Evolutionary conservation across 225 moss, liverwort and hornwort genomes (phyloP).

Genomic region (Bryoerythrophyllum caledonicum): DNA sequence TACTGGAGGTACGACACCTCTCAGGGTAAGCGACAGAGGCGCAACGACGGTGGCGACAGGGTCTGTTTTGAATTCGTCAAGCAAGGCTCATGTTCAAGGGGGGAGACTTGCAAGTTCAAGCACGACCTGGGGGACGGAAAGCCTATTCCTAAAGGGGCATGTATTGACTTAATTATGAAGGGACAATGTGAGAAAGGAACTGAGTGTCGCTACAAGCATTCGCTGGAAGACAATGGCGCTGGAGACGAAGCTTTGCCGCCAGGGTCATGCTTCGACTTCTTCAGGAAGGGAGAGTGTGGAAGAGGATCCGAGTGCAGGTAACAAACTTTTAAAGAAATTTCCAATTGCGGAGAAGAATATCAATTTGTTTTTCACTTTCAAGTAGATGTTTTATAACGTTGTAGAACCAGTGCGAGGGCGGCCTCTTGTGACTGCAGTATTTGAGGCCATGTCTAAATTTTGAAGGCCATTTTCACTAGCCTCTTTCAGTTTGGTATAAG

Average conservation of each 20-base stretch:
- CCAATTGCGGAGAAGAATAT: not conserved
- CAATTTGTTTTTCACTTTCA: not conserved
- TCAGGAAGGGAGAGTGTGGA: slow-evolving; percentile 85
- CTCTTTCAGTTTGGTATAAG: too few relatives aligned
- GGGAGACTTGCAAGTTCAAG: slow-evolving; percentile 81
- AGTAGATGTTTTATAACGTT: slow-evolving; percentile 1
- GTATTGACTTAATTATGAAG: slow-evolving; percentile 90
- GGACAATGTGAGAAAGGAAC: slow-evolving; percentile 90
- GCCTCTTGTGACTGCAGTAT: too few relatives aligned
- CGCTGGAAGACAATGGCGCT: slow-evolving; percentile 56
- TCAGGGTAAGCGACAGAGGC: slow-evolving; percentile 74
- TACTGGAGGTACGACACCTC: slow-evolving; percentile 90
- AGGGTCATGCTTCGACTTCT: slow-evolving; percentile 90
- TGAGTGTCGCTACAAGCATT: slow-evolving; percentile 88
- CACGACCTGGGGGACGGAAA: slow-evolving; percentile 87
- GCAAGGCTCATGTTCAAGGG: slow-evolving; percentile 89
- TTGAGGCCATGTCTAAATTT: too few relatives aligned
- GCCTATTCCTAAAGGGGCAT: slow-evolving; percentile 87
- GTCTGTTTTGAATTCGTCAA: slow-evolving; percentile 93
- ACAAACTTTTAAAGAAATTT: too few relatives aligned
- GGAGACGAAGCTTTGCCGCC: slow-evolving; percentile 66
- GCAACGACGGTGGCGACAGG: slow-evolving; percentile 70
- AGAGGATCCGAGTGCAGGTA: slow-evolving; percentile 94
- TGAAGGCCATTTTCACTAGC: too few relatives aligned
- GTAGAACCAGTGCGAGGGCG: too few relatives aligned